Evolutionary conservation across 2,329 filamentous ascomycete species (phyloP).

Genomic region (Plectosphaerella sp.): DNA sequence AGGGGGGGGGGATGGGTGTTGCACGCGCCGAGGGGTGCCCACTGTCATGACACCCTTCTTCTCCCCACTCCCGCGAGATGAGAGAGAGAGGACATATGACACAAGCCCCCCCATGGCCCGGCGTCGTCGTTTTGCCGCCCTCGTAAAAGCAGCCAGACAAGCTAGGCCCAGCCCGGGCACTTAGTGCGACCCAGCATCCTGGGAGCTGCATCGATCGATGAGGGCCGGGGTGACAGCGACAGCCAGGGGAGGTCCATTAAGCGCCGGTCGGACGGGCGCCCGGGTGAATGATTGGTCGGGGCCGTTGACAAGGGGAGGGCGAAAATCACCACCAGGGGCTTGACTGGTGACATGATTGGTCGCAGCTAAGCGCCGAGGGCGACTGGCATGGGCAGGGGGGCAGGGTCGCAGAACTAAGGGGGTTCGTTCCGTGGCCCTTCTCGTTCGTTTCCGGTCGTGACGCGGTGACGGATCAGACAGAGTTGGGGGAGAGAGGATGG

Average conservation of each 20-base stretch:
- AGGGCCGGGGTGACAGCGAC: not conserved
- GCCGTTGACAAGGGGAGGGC: not conserved
- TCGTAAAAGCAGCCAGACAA: constrained; percentile 7
- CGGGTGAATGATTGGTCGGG: constrained; percentile 6
- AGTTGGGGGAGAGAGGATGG: not conserved
- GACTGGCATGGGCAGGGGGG: not conserved
- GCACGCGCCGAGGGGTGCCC: not conserved
- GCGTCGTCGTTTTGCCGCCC: not conserved
- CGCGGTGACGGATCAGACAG: not conserved
- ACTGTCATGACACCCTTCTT: not conserved
- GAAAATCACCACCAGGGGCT: constrained; percentile 6
- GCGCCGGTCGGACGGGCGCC: constrained; percentile 7
- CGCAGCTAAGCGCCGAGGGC: constrained; percentile 9
- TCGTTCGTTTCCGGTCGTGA: not conserved
- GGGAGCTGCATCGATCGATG: constrained; percentile 12
- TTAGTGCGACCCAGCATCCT: constrained; percentile 13
- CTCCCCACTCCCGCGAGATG: not conserved
- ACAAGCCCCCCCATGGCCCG: not conserved
- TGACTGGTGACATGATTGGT: constrained; percentile 5
- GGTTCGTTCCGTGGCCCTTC: not conserved
- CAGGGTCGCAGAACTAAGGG: not conserved
- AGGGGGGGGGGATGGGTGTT: not conserved
- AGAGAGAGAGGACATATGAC: not conserved
- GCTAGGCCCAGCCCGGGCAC: constrained; percentile 5
- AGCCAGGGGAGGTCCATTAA: constrained; percentile 1